Evolutionary conservation across 2,329 filamentous ascomycete species (phyloP).

Genomic region (Plectosphaerella cucumerina): DNA sequence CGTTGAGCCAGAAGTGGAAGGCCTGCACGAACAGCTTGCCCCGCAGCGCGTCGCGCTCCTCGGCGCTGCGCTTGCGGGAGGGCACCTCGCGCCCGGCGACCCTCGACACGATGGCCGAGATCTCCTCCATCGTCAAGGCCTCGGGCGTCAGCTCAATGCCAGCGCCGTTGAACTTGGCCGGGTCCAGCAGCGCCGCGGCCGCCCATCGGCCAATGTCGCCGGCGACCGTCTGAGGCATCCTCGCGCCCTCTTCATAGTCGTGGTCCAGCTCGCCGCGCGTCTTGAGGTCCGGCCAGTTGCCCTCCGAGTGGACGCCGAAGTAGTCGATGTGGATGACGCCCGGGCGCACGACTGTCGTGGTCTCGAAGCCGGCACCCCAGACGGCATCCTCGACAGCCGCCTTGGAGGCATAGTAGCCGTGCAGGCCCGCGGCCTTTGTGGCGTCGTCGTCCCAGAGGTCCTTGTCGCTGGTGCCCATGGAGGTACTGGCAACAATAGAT

Average conservation of each 20-base stretch:
- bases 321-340: conserved; percentile 23
- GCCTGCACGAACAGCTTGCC: conserved; percentile 12
- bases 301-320: conserved; percentile 12
- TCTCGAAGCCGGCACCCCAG: conserved; percentile 18
- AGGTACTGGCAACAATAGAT: conserved; percentile 21
- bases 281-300: conserved; percentile 24
- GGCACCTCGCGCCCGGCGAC: conserved; percentile 25
- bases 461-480: conserved; percentile 12
- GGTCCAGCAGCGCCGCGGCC: conserved; percentile 24
- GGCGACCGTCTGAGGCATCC: conserved; percentile 21
- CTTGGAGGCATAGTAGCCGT: conserved; percentile 31
- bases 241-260: conserved; percentile 12
- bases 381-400: conserved; percentile 27
- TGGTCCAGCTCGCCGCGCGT: conserved; percentile 22
- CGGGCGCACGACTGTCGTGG: conserved; percentile 29
- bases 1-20: conserved; percentile 21
- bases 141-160: conserved; percentile 26
- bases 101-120: conserved; percentile 18
- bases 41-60: conserved; percentile 15
- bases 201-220: conserved; percentile 27
- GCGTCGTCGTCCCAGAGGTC: conserved; percentile 17
- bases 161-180: conserved; percentile 21
- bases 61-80: conserved; percentile 13
- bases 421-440: conserved; percentile 11
- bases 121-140: conserved; percentile 22